Evolutionary conservation across 352 stramenopile species (phyloP).

Genomic region (Phytopythium aichiense): DNA sequence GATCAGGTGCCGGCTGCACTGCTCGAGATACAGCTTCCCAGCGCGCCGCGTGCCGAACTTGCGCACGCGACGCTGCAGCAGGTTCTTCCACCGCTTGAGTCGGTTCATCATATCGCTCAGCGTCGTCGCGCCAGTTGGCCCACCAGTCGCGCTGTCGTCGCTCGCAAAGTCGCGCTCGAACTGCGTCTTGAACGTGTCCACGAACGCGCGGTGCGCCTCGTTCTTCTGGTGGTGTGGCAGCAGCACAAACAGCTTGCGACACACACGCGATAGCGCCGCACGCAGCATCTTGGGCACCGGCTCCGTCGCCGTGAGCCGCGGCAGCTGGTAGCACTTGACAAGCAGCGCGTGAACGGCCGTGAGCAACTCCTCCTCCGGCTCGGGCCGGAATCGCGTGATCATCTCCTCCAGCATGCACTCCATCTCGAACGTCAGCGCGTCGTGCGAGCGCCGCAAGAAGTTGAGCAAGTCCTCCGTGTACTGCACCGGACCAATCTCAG

Average conservation of each 20-base stretch:
- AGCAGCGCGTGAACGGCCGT: slow-evolving; percentile 94
- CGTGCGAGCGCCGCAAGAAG: slow-evolving; percentile 89
- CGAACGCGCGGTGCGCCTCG: slow-evolving; percentile 85
- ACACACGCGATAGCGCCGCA: slow-evolving; percentile 90
- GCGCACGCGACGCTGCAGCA: slow-evolving; percentile 83
- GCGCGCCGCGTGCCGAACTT: slow-evolving; percentile 63
- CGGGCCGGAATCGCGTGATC: slow-evolving; percentile 96
- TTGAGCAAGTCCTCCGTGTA: slow-evolving; percentile 94
- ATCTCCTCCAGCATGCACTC: slow-evolving; percentile 99
- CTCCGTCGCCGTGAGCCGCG: slow-evolving; percentile 72
- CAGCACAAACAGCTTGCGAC: slow-evolving; percentile 89
- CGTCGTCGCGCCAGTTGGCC: slow-evolving; percentile 27
- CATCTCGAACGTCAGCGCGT: slow-evolving; percentile 91
- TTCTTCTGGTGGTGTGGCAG: slow-evolving; percentile 80
- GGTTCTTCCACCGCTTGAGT: slow-evolving; percentile 89
- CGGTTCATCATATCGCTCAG: slow-evolving; percentile 86
- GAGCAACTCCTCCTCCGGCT: slow-evolving; percentile 97
- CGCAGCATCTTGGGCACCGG: slow-evolving; percentile 85
- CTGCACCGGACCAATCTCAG: slow-evolving; percentile 80
- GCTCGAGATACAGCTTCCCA: slow-evolving; percentile 77
- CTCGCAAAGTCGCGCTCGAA: slow-evolving; percentile 86
- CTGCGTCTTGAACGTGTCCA: slow-evolving; percentile 78
- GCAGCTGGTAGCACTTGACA: slow-evolving; percentile 91
- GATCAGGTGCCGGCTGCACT: slow-evolving; percentile 87
- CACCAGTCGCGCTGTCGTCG: slow-evolving; percentile 17